phyloP scores from a whole-genome alignment of 202 grass and related monocot species.

The Bolboschoenoplectus hybrid region DNA sequence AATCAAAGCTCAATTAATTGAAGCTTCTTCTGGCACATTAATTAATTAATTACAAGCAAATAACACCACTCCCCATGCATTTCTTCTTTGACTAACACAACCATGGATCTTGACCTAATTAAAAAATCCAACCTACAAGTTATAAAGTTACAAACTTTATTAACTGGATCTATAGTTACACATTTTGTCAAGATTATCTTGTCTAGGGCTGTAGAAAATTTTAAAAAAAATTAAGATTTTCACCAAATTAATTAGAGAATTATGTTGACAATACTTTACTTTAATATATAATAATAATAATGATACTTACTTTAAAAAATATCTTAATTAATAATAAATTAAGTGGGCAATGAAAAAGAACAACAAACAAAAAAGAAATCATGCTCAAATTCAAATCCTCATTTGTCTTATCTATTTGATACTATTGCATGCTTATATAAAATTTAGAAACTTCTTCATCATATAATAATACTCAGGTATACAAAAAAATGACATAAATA shows the following conservation, averaged over 20 bases:
- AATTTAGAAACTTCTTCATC: not conserved
- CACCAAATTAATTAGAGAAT: no score
- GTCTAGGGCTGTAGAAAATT: not conserved
- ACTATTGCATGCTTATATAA: not conserved
- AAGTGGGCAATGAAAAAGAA: no score
- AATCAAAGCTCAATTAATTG: conserved; percentile 21
- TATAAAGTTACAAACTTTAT: not conserved
- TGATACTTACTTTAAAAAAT: no score
- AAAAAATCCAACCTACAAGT: not conserved
- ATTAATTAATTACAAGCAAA: conserved; percentile 26
- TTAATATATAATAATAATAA: no score
- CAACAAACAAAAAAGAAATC: not conserved
- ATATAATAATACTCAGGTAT: not conserved
- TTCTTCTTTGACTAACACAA: conserved; percentile 18
- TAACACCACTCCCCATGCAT: not conserved
- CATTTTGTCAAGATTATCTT: not conserved
- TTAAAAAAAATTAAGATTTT: no score
- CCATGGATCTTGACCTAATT: not conserved
- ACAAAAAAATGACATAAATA: not conserved
- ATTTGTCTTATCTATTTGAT: not conserved
- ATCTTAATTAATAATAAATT: no score
- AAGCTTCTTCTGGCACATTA: conserved; percentile 22
- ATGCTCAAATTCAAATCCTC: not conserved
- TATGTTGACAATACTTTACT: no score
- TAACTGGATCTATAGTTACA: not conserved